Evolutionary conservation across 1,139 yeast genomes (phyloP), one percentile per base, ranked within the genome.

Genomic region (Kodamaea ohmeri): DNA sequence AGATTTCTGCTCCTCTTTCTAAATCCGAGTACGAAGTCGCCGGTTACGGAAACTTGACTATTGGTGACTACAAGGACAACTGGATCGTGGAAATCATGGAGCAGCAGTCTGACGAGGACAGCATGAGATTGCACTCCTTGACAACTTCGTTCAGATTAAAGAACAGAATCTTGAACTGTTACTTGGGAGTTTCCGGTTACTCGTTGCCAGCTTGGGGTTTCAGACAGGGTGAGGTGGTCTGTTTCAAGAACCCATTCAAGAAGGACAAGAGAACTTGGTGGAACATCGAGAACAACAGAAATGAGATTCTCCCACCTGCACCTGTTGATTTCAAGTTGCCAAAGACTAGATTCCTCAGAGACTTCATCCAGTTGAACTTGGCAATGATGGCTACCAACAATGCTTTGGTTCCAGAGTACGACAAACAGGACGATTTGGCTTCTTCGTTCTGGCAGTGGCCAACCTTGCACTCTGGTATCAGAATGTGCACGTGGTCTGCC

Each of bases 361-460:
- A 92, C 67, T 94, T 94, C 51, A 70, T 94, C 49, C 96, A 89
- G 65, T 71, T 94, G 53, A 92, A 92, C 61, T 79, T 89, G 57
- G 98, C 97, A 16, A 94, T 92, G 97, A 89, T 90, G 97, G 96
- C 97, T 18, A 87, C 97, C 32, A 94, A 94, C 69, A 94, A 94
- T 55, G 97, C 96, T 3, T 76, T 92, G 56, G 80, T 92, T 41
- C 97, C 98, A 25, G 98, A 92, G 56, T 63, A 74, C 13, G 98
- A 94, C 51, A 90, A 92, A 65, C 81, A 78, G 52, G 99, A 94
- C 59, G 90, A 83, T 51, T 76, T 94, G 52, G 95, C 97, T 1
- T 88, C 97, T 13, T 60, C 78, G 36, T 92, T 92, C 52, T 94
- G 98, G 98, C 92, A 94, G 74, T 94, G 99, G 99, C 99, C 99